Base-by-base conservation (phyloP, 106 monocot genomes). In the Apostasia shenzhenica region DNA sequence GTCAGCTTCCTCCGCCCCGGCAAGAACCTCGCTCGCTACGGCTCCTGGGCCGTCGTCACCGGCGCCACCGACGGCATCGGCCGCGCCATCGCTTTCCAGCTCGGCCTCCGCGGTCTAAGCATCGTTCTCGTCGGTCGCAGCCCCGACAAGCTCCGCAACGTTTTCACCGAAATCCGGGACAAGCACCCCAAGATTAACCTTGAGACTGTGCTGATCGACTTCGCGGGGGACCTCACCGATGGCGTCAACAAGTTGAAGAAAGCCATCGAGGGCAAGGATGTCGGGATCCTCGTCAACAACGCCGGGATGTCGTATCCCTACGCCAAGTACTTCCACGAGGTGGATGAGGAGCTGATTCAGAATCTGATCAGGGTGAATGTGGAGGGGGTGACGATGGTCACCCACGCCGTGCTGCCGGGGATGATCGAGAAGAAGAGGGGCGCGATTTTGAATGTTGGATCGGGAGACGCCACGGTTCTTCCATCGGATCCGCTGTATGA, bases 11-110 rank as follows among this genome's bases (percentile, higher is more conserved):
- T 94, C 78, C 81, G 91, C 57, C 83, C 85, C 8, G 83, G 68
- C 9, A 91, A 85, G 79, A 64, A 83, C 67, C 81, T 91, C 68
- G 73, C 63, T 7, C 65, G 67, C 26, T 95, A 95, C 83, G 94
- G 94, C 70, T 73, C 81, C 14, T 95, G 85, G 85, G 88, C 91
- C 38, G 83, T 95, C 71, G 72, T 95, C 68, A 95, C 94, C 58
- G 94, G 91, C 46, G 71, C 88, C 51, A 91, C 88, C 10, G 94
- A 95, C 77, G 94, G 94, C 42, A 95, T 95, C 79, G 91, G 91
- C 65, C 79, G 55, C 57, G 72, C 81, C 60, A 78, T 95, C 77
- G 83, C 88, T 56, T 82, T 88, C 85, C 91, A 80, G 70, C 71
- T 95, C 71, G 94, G 88, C 26, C 77, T 77, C 26, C 56, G 69